Percentiles rank a stretch among this genome's conserved stretches.
These are phyloP conservation scores for Quercus phellos DNA, from an alignment of 331 rosid genomes.

Conservation along the genomic window DNA sequence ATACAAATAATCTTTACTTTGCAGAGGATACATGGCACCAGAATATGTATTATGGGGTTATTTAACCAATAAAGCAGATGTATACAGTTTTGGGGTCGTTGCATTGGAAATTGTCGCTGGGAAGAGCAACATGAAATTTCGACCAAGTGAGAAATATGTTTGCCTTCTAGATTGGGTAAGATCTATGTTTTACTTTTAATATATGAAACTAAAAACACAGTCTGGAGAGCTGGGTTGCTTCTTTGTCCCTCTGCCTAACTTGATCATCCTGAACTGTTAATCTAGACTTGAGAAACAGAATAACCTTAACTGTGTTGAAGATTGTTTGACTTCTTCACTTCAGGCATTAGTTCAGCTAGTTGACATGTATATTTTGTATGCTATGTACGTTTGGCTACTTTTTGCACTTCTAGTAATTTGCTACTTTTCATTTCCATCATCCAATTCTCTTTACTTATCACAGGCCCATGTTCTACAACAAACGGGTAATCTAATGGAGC, in stretches of 20 bases:
- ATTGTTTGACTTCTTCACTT: neutral
- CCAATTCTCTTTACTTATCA: neutral
- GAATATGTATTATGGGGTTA: slow-evolving; percentile 11
- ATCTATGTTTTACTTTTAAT: neutral
- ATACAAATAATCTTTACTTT: neutral
- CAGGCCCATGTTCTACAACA: slow-evolving; percentile 10
- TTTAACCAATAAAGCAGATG: slow-evolving; percentile 10
- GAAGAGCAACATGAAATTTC: slow-evolving; percentile 23
- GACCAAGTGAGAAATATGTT: slow-evolving; percentile 13
- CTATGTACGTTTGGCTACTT: too few species aligned
- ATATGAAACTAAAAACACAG: neutral
- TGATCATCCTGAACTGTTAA: neutral
- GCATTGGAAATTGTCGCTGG: slow-evolving; percentile 30
- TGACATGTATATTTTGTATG: neutral
- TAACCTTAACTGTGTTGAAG: too few species aligned
- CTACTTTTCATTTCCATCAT: neutral
- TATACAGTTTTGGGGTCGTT: slow-evolving; percentile 11
- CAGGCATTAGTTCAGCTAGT: neutral
- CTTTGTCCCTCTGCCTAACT: neutral
- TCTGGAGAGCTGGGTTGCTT: neutral
- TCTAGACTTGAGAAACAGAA: too few species aligned
- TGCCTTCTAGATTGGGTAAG: slow-evolving; percentile 35
- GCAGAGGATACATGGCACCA: slow-evolving; percentile 12
- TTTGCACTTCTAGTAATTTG: neutral
- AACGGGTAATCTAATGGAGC: neutral